Evolutionary conservation across 345 rosid species (phyloP), one percentile per base, ranked within the genome.

Genomic region (Euphorbia pulcherrima): DNA sequence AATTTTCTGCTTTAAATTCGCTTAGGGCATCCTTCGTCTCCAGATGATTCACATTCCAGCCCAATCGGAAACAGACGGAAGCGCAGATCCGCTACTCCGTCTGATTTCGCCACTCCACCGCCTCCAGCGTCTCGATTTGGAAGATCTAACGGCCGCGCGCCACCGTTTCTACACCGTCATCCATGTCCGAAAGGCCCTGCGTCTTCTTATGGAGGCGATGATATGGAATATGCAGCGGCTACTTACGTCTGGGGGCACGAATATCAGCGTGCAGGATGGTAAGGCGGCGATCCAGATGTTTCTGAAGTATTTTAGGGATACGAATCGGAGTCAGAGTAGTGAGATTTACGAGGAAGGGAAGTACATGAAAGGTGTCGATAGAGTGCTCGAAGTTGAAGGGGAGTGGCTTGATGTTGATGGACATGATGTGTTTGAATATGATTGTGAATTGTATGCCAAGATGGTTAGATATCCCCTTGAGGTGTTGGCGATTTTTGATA

Each of bases 241-340:
- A 89, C 96, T 26, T 91, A 80, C 68, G 99, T 89, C 0, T 94
- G 97, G 99, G 99, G 99, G 97, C 0, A 91, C 99, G 11, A 94
- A 94, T 67, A 88, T 94, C 70, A 91, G 97, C 41, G 97, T 94
- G 50, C 92, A 89, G 54, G 97, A 94, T 60, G 96, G 91, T 13
- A 91, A 94, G 70, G 80, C 85, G 1, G 92, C 96, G 16, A 89
- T 94, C 48, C 88, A 88, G 71, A 86, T 90, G 93, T 94, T 94
- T 54, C 78, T 94, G 60, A 89, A 86, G 84, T 85, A 94, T 73
- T 94, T 89, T 41, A 83, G 94, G 73, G 99, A 86, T 53, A 77
- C 70, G 26, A 46, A 21, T 47, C 79, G 64, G 60, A 83, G 80
- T 73, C 70, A 27, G 4, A 73, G 76, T 58, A 44, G 27, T 64